Conservation (phyloP, 441 rosid species). For the Erodium moschatum region DNA sequence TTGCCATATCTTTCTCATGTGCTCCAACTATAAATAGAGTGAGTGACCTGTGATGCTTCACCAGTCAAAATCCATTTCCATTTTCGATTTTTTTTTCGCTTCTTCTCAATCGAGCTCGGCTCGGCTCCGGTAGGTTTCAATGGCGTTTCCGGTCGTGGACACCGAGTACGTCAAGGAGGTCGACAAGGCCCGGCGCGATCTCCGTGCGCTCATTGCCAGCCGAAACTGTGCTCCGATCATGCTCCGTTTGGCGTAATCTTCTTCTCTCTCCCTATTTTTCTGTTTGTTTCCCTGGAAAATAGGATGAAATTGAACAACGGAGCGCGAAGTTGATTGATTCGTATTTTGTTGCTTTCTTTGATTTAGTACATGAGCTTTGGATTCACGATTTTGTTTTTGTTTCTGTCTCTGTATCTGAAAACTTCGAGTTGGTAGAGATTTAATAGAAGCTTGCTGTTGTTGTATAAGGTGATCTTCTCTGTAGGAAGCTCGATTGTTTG, state of each 20-base stretch:
- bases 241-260: constrained; percentile 78
- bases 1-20: background rate
- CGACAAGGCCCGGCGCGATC: constrained; percentile 84
- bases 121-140: constrained; percentile 22
- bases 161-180: constrained; percentile 72
- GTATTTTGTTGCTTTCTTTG: background rate
- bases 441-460: background rate
- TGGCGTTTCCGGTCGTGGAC: constrained; percentile 72
- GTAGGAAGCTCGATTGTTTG: background rate
- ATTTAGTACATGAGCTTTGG: background rate
- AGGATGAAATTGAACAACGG: background rate
- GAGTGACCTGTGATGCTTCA: constrained; percentile 6
- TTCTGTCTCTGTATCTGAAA: background rate
- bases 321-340: background rate
- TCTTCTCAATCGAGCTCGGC: background rate
- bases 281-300: constrained; percentile 13
- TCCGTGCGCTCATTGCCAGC: constrained; percentile 71
- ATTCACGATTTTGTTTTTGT: background rate
- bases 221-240: constrained; percentile 91
- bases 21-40: background rate
- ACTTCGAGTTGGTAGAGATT: background rate
- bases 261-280: background rate
- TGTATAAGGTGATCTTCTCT: background rate
- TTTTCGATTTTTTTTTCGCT: background rate
- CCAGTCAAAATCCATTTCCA: background rate